Base-by-base conservation (phyloP, 208 protist genomes). In the Leishmania turanica region DNA sequence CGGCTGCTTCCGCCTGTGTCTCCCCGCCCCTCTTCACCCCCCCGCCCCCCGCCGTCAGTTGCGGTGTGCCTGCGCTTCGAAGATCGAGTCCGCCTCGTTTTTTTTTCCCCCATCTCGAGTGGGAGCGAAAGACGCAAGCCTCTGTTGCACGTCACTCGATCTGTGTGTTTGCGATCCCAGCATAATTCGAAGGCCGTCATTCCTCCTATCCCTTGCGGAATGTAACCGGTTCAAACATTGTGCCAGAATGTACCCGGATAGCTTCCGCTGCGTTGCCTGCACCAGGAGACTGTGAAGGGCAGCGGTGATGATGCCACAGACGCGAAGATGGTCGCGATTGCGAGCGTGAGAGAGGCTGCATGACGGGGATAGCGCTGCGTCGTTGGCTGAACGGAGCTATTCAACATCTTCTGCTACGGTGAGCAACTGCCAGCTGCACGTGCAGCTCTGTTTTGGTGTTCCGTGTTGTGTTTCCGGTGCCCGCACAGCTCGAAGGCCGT, bases 401-500 rank as follows among this genome's bases (percentile, higher is more conserved):
- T 66, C 24, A 37, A 7, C 60, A 37, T 66, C 60, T 37, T 24
- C n/a, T 66, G n/a, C 9, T 21, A 24, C 19, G 8, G 5, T 42
- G 65, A 40, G 37, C 62, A 8, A 6, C 65, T 70, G 65, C 37
- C 37, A 45, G 37, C 65, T 47, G 24, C 24, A 15, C 6, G 3
- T n/a, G 42, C 24, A n/a, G 37, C 27, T 37, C 64, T 45, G 56
- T 7, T 60, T n/a, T 58, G 47, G n/a, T 66, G 11, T 66, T 66
- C n/a, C 9, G 37, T 34, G 0, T 7, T 34, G 45, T 80, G n/a
- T 68, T 13, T 53, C 68, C 24, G 7, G 65, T 64, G 42, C 47
- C 54, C 42, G 82, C 83, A 83, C 37, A 68, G 83, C 80, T 87
- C 83, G 82, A 86, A 86, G 82, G 82, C 78, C 82, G 19, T 66